Percentiles rank a stretch among this genome's conserved stretches.
Evolutionary conservation across 495 filamentous ascomycete genomes (phyloP).

Genomic region (Neurospora sp.): DNA sequence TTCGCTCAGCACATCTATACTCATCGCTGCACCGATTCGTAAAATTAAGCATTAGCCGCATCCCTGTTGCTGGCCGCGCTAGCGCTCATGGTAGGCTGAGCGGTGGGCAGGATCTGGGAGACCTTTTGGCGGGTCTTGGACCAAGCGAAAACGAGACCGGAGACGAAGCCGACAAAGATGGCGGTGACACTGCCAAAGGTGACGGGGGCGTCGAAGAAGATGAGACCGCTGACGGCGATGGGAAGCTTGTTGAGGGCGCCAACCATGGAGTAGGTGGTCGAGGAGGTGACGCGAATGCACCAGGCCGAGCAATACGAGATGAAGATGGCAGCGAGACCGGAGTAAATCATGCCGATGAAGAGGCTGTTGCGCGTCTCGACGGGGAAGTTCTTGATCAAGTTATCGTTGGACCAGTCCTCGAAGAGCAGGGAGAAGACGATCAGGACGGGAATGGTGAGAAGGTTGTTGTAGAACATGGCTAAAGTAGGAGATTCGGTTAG

Average conservation of each 20-base stretch:
- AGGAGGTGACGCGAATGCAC: constrained; percentile 95
- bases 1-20: background rate
- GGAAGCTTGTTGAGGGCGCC: constrained; percentile 97
- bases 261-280: constrained; percentile 97
- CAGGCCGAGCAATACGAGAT: constrained; percentile 98
- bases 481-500: constrained; percentile 8
- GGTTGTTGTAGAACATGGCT: constrained; percentile 99
- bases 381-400: constrained; percentile 85
- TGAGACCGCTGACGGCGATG: constrained; percentile 76
- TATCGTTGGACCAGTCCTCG: constrained; percentile 85
- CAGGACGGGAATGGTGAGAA: constrained; percentile 91
- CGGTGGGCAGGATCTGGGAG: constrained; percentile 54
- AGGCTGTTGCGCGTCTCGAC: constrained; percentile 59
- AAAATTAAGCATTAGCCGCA: constrained; percentile 40
- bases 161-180: constrained; percentile 81
- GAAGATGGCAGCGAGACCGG: constrained; percentile 86
- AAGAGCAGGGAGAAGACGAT: constrained; percentile 69
- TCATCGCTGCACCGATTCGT: background rate
- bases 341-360: constrained; percentile 84
- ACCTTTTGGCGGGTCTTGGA: constrained; percentile 78
- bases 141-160: constrained; percentile 84
- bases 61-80: constrained; percentile 90
- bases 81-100: constrained; percentile 67
- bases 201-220: constrained; percentile 92
- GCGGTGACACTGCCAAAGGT: constrained; percentile 88